Conservation (phyloP, 352 stramenopile genomes). For the Blastocystis sp. region DNA sequence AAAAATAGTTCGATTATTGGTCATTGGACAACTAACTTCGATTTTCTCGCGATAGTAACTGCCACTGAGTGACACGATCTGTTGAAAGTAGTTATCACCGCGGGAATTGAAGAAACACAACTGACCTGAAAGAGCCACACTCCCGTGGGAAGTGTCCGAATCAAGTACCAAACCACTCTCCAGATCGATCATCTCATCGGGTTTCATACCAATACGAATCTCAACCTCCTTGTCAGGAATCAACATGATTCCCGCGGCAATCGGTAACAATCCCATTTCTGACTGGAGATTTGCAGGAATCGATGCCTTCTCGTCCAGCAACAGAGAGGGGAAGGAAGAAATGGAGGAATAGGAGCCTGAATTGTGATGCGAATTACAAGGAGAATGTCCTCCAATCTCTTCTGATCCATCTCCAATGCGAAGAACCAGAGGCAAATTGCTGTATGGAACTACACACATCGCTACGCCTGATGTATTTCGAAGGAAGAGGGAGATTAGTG, state of each 20-base stretch:
- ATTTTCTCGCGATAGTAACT: conserved; percentile 33
- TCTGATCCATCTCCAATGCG: neutral
- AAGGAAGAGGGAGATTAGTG: neutral
- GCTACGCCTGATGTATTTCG: neutral
- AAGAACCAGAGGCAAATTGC: neutral
- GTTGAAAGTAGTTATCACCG: conserved; percentile 55
- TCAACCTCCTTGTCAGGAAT: conserved; percentile 6
- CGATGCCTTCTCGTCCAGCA: neutral
- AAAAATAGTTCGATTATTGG: neutral
- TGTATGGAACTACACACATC: neutral
- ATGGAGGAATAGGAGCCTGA: neutral
- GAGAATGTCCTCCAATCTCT: neutral
- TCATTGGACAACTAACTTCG: neutral
- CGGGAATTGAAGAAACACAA: conserved; percentile 64
- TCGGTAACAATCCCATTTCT: neutral
- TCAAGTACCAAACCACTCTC: neutral
- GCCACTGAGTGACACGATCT: conserved; percentile 14
- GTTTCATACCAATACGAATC: neutral
- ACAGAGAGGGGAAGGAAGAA: neutral
- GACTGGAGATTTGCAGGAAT: conserved; percentile 16
- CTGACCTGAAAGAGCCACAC: neutral
- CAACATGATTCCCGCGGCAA: neutral
- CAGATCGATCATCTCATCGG: neutral
- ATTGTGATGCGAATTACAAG: neutral
- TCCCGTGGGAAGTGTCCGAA: neutral